phyloP scores from a whole-genome alignment of 2,329 filamentous ascomycete genomes.

The Cladosporium sp. region DNA sequence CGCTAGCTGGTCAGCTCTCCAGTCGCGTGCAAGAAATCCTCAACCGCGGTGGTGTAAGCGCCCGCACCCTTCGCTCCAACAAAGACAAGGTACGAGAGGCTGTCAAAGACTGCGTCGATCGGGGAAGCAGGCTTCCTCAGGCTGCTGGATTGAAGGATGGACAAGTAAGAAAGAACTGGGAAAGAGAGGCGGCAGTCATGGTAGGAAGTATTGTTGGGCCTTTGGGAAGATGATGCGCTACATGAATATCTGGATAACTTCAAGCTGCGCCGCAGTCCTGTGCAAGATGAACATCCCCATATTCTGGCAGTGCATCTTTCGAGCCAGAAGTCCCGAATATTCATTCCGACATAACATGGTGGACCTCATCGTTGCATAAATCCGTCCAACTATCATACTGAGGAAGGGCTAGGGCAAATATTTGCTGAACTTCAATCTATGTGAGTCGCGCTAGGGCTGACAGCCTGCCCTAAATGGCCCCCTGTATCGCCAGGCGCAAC shows the following conservation, averaged over 20 bases:
- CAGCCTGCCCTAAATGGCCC: neutral
- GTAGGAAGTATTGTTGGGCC: slow-evolving; percentile 72
- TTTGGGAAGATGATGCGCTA: slow-evolving; percentile 26
- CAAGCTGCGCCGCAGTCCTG: no score
- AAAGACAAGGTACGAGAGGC: slow-evolving; percentile 69
- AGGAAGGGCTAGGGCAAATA: no score
- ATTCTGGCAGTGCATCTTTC: no score
- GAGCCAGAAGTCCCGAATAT: no score
- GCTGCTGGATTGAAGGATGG: slow-evolving; percentile 45
- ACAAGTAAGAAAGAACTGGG: slow-evolving; percentile 58
- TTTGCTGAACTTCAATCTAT: neutral
- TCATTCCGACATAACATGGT: no score
- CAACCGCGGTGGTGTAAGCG: slow-evolving; percentile 75
- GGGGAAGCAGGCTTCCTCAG: slow-evolving; percentile 64
- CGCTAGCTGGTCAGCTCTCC: slow-evolving; percentile 72
- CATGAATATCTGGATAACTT: no score
- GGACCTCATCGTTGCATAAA: no score
- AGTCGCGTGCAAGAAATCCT: slow-evolving; percentile 80
- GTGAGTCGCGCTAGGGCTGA: neutral
- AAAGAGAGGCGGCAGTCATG: slow-evolving; percentile 93
- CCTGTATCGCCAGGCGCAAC: neutral
- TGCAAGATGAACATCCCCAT: no score
- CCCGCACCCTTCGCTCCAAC: slow-evolving; percentile 73
- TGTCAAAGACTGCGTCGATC: slow-evolving; percentile 76
- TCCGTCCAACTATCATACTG: no score